phyloP scores from a whole-genome alignment of 306 rosid genomes.

The Cercis canadensis region DNA sequence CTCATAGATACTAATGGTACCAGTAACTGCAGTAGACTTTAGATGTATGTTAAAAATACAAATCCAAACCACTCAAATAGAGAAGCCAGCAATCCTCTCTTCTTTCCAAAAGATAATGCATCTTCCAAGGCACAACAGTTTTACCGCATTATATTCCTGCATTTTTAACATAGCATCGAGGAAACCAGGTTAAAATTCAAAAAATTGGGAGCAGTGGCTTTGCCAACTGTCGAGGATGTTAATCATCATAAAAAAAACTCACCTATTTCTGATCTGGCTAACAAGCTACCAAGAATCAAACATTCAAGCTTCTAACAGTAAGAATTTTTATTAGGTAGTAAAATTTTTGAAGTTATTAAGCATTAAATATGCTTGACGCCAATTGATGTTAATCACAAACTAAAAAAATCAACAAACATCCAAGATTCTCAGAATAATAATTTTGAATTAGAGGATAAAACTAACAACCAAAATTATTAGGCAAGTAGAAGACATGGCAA shows the following conservation, averaged over 20 bases:
- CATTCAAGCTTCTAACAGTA: too few species aligned
- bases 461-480: neutral
- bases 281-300: too few species aligned
- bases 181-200: neutral
- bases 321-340: too few species aligned
- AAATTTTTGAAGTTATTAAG: too few species aligned
- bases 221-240: neutral
- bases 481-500: constrained; percentile 10
- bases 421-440: neutral
- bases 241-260: too few species aligned
- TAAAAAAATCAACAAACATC: too few species aligned
- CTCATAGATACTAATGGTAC: neutral
- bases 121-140: constrained; percentile 20
- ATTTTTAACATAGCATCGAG: constrained; percentile 22
- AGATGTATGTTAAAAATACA: constrained; percentile 14
- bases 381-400: too few species aligned
- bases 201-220: neutral
- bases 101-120: constrained; percentile 20
- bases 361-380: too few species aligned
- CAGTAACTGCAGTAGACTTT: constrained; percentile 14
- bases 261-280: too few species aligned
- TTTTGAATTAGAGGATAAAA: too few species aligned
- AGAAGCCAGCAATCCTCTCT: constrained; percentile 28
- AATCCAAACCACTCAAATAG: constrained; percentile 33
- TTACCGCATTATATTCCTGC: constrained; percentile 44